These are phyloP conservation scores for Agroathelia rolfsii DNA, from an alignment of 1,284 basidiomycete genomes.

Conservation along the genomic window DNA sequence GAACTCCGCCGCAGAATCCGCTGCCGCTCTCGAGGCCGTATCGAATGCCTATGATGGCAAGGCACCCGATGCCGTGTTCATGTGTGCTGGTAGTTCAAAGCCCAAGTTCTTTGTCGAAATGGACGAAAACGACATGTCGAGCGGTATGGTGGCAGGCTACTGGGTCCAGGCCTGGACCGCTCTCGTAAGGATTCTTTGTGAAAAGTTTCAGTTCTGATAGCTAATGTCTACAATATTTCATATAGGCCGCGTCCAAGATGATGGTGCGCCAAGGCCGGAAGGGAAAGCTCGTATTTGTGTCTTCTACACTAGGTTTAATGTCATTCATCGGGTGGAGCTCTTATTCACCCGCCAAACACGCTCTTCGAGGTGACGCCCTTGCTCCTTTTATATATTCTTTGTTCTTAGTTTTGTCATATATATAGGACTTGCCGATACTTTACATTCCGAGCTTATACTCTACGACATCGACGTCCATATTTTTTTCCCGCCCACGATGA, in stretches of 20 bases:
- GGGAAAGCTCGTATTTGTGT: slow-evolving; percentile 74
- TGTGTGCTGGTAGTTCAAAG: slow-evolving; percentile 64
- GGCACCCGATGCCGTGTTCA: slow-evolving; percentile 67
- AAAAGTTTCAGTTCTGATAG: too few species aligned
- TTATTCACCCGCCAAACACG: slow-evolving; percentile 87
- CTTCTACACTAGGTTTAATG: slow-evolving; percentile 77
- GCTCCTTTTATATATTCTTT: neutral
- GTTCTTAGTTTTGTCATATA: neutral
- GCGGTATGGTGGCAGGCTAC: slow-evolving; percentile 55
- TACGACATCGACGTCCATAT: slow-evolving; percentile 79
- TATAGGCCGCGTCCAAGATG: slow-evolving; percentile 56
- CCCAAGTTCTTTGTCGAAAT: slow-evolving; percentile 71
- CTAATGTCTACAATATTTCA: too few species aligned
- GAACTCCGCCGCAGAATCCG: slow-evolving; percentile 35
- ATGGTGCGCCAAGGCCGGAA: slow-evolving; percentile 55
- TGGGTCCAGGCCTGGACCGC: slow-evolving; percentile 75
- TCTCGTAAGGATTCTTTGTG: slow-evolving; percentile 44
- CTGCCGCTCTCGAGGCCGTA: slow-evolving; percentile 52
- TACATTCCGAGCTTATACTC: slow-evolving; percentile 76
- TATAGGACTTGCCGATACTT: slow-evolving; percentile 75
- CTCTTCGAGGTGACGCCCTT: slow-evolving; percentile 67
- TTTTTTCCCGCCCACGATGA: slow-evolving; percentile 84
- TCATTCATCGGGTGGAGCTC: slow-evolving; percentile 77
- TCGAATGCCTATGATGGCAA: slow-evolving; percentile 40
- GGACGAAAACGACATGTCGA: slow-evolving; percentile 45